Evolutionary conservation across 2,329 filamentous ascomycete genomes (phyloP).

Genomic region (Alternaria atra): DNA sequence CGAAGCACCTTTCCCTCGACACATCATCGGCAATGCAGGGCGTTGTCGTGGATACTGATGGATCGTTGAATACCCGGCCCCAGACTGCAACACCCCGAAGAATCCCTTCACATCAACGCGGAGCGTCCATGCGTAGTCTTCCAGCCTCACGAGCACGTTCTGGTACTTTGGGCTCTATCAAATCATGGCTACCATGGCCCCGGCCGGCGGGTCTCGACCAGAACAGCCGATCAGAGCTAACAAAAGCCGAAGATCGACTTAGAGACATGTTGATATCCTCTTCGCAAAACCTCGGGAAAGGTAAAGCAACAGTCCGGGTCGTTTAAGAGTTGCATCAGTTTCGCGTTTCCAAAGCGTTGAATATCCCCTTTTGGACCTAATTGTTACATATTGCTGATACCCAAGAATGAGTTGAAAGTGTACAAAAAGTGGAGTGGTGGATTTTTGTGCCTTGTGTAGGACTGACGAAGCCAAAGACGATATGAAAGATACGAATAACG

Average conservation of each 20-base stretch:
- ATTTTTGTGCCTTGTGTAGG: not conserved
- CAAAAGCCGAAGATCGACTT: conserved; percentile 43
- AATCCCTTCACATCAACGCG: conserved; percentile 30
- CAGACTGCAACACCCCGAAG: conserved; percentile 22
- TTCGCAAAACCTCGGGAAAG: conserved; percentile 37
- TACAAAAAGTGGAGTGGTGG: not conserved
- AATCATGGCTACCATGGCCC: conserved; percentile 50
- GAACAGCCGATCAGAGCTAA: conserved; percentile 32
- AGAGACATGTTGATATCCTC: conserved; percentile 43
- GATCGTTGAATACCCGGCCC: conserved; percentile 16
- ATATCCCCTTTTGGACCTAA: not conserved
- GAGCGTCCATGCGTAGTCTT: conserved; percentile 33
- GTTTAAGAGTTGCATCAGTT: conserved; percentile 16
- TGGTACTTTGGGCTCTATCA: conserved; percentile 41
- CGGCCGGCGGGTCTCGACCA: conserved; percentile 30
- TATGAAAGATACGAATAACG: not conserved
- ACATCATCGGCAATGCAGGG: conserved; percentile 40
- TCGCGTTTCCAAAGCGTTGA: not conserved
- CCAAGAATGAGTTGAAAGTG: conserved; percentile 3
- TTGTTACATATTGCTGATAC: not conserved
- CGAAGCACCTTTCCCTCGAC: conserved; percentile 49
- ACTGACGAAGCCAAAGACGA: not conserved
- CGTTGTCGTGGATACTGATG: conserved; percentile 20
- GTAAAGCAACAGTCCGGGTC: conserved; percentile 37
- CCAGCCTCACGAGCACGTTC: conserved; percentile 34